Evolutionary conservation across 192 early-diverging fungal species (phyloP).

Genomic region (Coemansia sp.): DNA sequence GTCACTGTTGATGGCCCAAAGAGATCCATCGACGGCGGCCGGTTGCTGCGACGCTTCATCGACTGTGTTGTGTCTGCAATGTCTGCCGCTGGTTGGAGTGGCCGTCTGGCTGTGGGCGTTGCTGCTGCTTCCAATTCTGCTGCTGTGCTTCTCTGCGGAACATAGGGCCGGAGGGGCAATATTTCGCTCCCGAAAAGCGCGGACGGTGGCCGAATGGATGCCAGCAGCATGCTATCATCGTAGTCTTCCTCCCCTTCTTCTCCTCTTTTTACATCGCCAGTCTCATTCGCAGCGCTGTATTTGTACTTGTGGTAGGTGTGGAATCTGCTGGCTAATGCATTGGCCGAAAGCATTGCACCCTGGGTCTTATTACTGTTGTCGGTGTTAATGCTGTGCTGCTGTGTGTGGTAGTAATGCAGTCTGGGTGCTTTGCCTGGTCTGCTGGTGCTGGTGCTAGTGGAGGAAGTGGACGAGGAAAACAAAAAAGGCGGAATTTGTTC

Average conservation of each 20-base stretch:
- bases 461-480: neutral
- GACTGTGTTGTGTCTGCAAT: neutral
- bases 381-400: neutral
- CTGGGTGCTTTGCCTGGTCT: neutral
- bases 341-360: neutral
- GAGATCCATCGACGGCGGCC: conserved; percentile 5
- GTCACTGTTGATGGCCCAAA: neutral
- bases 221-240: conserved; percentile 14
- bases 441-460: neutral
- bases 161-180: conserved; percentile 1
- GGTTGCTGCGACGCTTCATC: neutral
- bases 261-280: neutral
- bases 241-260: neutral
- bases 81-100: neutral
- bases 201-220: conserved; percentile 31
- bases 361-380: neutral
- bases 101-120: neutral
- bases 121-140: neutral
- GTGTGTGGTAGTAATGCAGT: neutral
- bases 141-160: neutral
- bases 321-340: conserved; percentile 2
- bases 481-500: neutral
- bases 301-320: neutral
- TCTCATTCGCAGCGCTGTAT: neutral
- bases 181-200: conserved; percentile 16